phyloP scores from a whole-genome alignment of 306 rosid genomes.

The Citrullus mucosospermus region DNA sequence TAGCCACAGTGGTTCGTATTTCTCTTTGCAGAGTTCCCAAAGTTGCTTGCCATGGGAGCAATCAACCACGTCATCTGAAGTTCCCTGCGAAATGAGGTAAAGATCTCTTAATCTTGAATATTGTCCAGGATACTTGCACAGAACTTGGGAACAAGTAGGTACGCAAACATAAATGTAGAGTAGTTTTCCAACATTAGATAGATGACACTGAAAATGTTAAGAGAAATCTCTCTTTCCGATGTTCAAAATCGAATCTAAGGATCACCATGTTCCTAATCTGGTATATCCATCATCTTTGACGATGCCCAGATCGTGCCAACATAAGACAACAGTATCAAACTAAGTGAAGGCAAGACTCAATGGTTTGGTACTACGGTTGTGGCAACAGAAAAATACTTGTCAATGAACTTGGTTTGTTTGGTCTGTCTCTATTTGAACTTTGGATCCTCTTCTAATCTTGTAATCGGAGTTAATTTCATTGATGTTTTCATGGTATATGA shows the following conservation, averaged over 20 bases:
- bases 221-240: neutral
- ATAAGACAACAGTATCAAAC: neutral
- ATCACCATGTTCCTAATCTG: neutral
- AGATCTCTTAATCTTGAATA: neutral
- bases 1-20: conserved; percentile 63
- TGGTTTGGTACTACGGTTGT: neutral
- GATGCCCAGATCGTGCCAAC: neutral
- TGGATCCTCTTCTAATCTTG: neutral
- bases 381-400: neutral
- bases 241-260: neutral
- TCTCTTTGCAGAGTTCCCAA: conserved; percentile 64
- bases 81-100: conserved; percentile 36
- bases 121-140: neutral
- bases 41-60: conserved; percentile 67
- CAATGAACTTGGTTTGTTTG: neutral
- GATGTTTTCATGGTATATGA: neutral
- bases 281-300: neutral
- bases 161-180: neutral
- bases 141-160: neutral
- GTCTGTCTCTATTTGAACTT: neutral
- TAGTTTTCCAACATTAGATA: neutral
- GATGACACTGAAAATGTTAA: neutral
- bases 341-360: neutral
- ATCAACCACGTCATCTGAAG: conserved; percentile 59
- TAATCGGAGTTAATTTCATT: neutral